Evolutionary conservation across 2,329 filamentous ascomycete genomes (phyloP).

Genomic region (Aspergillus pseudoterreus): DNA sequence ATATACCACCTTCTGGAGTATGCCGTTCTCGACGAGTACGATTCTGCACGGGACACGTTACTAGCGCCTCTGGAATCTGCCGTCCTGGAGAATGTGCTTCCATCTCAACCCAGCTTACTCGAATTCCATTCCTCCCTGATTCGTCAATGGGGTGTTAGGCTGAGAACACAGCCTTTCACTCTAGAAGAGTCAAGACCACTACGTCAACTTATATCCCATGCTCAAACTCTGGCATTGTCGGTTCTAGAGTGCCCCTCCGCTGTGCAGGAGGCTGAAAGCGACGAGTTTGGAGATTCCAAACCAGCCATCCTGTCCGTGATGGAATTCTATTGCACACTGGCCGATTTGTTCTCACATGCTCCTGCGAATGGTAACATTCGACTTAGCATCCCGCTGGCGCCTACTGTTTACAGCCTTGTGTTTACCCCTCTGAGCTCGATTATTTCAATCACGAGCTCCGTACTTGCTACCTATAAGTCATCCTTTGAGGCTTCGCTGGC

Average conservation of each 20-base stretch:
- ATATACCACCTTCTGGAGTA: constrained; percentile 34
- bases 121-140: constrained; percentile 66
- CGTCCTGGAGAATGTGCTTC: constrained; percentile 33
- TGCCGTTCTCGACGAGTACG: constrained; percentile 26
- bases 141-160: constrained; percentile 47
- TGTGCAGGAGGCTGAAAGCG: constrained; percentile 12
- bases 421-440: constrained; percentile 63
- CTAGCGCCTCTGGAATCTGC: constrained; percentile 40
- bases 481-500: constrained; percentile 64
- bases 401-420: constrained; percentile 66
- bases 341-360: constrained; percentile 53
- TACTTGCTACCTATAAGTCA: constrained; percentile 69
- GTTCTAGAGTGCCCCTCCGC: constrained; percentile 53
- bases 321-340: constrained; percentile 65
- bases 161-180: constrained; percentile 25
- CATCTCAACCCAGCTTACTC: constrained; percentile 59
- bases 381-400: constrained; percentile 64
- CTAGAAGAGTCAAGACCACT: constrained; percentile 28
- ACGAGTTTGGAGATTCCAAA: constrained; percentile 13
- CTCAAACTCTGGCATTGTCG: constrained; percentile 53
- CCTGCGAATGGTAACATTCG: constrained; percentile 54
- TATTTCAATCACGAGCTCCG: constrained; percentile 64
- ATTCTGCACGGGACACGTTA: constrained; percentile 34
- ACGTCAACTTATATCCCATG: constrained; percentile 50
- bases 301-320: constrained; percentile 53